Conservation (phyloP, 208 protist species). For the Crithidia acanthocephali region DNA sequence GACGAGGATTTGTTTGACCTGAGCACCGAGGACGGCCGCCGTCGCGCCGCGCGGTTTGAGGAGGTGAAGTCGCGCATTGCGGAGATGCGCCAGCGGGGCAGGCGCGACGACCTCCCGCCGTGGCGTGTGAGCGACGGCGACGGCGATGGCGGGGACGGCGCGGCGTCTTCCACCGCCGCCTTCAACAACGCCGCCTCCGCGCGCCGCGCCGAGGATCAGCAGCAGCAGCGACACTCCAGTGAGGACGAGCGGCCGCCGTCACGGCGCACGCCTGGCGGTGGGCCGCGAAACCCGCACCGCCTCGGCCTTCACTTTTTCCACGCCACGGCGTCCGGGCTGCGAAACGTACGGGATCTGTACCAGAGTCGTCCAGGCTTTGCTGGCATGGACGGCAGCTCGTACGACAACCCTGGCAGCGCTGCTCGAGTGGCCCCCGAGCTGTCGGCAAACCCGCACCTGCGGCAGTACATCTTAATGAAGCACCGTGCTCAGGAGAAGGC, state of each 20-base stretch:
- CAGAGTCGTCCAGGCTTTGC: conserved; percentile 36
- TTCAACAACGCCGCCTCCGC: background rate
- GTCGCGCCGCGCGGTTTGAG: conserved; percentile 14
- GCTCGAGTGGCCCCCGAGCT: conserved; percentile 35
- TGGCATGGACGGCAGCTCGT: conserved; percentile 52
- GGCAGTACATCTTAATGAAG: conserved; percentile 50
- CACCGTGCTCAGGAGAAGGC: conserved; percentile 44
- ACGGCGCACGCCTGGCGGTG: background rate
- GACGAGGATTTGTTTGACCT: conserved; percentile 34
- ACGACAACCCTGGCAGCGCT: conserved; percentile 37
- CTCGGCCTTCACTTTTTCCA: conserved; percentile 23
- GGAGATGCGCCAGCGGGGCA: conserved; percentile 24
- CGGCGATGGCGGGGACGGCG: background rate
- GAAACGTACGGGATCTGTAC: conserved; percentile 31
- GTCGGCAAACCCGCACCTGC: conserved; percentile 27
- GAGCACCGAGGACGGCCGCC: conserved; percentile 29
- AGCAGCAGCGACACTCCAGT: background rate
- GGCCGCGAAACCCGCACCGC: conserved; percentile 8
- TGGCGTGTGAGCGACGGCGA: conserved; percentile 21
- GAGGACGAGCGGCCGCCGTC: background rate
- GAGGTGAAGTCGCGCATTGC: conserved; percentile 13
- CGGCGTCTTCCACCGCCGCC: background rate
- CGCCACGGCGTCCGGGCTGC: conserved; percentile 16
- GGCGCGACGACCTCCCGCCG: conserved; percentile 29
- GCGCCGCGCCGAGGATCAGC: background rate